These are phyloP conservation scores for Vachellia collinsii DNA, from an alignment of 306 rosid genomes.

Conservation along the genomic window DNA sequence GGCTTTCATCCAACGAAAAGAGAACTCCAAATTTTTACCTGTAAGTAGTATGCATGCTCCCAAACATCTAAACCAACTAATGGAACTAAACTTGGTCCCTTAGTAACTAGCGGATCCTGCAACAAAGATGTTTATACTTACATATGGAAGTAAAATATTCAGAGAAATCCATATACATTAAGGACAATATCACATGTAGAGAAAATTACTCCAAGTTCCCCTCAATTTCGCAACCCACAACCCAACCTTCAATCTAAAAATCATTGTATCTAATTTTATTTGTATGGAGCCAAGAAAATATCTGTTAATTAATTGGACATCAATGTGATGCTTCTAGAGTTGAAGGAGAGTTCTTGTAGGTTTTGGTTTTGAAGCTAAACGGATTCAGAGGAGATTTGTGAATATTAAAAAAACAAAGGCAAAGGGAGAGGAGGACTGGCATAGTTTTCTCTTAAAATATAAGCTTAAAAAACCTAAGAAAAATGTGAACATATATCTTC, in stretches of 20 bases:
- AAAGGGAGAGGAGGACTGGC: neutral
- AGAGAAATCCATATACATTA: slow-evolving; percentile 20
- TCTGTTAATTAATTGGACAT: neutral
- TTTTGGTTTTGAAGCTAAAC: neutral
- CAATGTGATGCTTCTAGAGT: neutral
- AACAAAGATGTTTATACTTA: slow-evolving; percentile 43
- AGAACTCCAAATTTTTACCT: slow-evolving; percentile 59
- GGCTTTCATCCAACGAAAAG: neutral
- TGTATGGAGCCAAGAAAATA: neutral
- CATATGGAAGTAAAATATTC: neutral
- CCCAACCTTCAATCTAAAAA: neutral
- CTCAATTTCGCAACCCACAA: neutral
- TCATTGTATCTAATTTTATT: neutral
- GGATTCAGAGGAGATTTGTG: neutral
- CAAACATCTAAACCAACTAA: slow-evolving; percentile 96
- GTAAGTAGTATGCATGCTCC: slow-evolving; percentile 98
- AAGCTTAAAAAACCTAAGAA: neutral
- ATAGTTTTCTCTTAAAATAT: neutral
- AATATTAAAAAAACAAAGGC: neutral
- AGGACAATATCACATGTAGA: neutral
- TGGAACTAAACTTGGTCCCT: slow-evolving; percentile 82
- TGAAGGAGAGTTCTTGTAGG: neutral
- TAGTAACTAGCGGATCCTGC: slow-evolving; percentile 95
- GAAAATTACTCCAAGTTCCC: slow-evolving; percentile 1
- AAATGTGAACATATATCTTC: neutral